Percentiles rank a stretch among this genome's conserved stretches.
These are phyloP conservation scores for Dichotomocladium elegans DNA, from an alignment of 371 early-diverging fungal species.

Conservation along the genomic window DNA sequence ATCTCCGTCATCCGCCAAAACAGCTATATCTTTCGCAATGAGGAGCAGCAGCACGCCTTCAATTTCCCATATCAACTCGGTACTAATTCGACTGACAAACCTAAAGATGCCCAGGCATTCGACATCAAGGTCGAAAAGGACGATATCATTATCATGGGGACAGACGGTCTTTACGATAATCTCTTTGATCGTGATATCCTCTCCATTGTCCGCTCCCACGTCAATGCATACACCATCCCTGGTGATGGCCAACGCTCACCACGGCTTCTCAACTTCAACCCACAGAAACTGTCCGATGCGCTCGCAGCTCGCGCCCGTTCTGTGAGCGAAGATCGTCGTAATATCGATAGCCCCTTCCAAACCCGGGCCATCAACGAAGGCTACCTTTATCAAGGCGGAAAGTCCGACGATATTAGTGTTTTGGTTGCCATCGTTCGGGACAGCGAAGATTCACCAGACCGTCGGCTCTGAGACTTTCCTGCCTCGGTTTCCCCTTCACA, in stretches of 20 bases:
- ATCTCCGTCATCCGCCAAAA: conserved; percentile 82
- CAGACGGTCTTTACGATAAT: conserved; percentile 83
- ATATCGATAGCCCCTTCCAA: conserved; percentile 83
- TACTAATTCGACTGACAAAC: conserved; percentile 60
- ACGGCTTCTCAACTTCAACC: conserved; percentile 50
- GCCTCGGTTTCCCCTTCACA: neutral
- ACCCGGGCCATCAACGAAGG: conserved; percentile 77
- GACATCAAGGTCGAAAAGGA: conserved; percentile 74
- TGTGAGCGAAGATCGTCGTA: conserved; percentile 76
- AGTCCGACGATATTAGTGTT: conserved; percentile 82
- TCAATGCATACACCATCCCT: conserved; percentile 53
- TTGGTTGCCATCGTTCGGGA: conserved; percentile 70
- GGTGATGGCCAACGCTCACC: conserved; percentile 36
- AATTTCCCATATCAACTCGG: conserved; percentile 83
- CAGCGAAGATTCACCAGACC: conserved; percentile 55
- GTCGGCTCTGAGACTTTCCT: conserved; percentile 14
- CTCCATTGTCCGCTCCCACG: conserved; percentile 63
- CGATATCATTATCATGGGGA: conserved; percentile 74
- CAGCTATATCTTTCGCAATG: conserved; percentile 86
- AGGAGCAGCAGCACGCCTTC: conserved; percentile 85
- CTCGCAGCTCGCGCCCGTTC: conserved; percentile 73
- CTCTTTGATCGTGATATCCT: conserved; percentile 79
- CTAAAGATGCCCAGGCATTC: conserved; percentile 67
- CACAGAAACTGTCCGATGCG: conserved; percentile 72
- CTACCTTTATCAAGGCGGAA: conserved; percentile 70